Conservation (phyloP, 2,329 filamentous ascomycete species). For the Cladophialophora yegresii region DNA sequence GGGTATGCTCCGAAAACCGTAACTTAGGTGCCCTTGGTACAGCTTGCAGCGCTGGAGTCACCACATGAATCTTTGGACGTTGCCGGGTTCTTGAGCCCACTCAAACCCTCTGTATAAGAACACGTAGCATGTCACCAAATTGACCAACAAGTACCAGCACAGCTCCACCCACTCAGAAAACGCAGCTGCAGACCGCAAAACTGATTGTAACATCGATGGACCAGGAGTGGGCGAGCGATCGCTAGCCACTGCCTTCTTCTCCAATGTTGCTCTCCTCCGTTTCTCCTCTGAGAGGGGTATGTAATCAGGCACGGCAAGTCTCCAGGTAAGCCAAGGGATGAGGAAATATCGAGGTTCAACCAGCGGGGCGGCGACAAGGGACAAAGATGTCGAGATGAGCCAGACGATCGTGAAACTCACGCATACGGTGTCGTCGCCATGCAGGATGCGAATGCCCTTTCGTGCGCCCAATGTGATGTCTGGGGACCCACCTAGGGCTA, state of each 20-base stretch:
- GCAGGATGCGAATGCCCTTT: constrained; percentile 25
- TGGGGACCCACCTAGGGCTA: constrained; percentile 53
- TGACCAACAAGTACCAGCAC: constrained; percentile 58
- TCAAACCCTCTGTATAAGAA: constrained; percentile 60
- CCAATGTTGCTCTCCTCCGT: background rate
- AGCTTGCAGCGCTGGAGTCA: constrained; percentile 35
- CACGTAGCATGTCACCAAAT: constrained; percentile 55
- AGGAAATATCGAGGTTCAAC: constrained; percentile 98
- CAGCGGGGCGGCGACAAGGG: constrained; percentile 82
- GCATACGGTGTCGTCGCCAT: constrained; percentile 38
- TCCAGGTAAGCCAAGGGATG: constrained; percentile 90
- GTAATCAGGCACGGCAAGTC: constrained; percentile 65
- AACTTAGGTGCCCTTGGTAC: background rate
- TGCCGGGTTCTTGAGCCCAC: constrained; percentile 61
- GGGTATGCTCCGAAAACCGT: background rate
- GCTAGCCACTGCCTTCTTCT: constrained; percentile 26
- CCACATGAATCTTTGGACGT: constrained; percentile 63
- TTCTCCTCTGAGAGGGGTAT: constrained; percentile 11
- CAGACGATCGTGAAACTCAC: constrained; percentile 61
- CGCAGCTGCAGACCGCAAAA: constrained; percentile 37
- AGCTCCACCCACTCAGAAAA: constrained; percentile 55
- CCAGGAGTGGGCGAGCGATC: constrained; percentile 33
- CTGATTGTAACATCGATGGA: constrained; percentile 9
- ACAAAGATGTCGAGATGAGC: constrained; percentile 71
- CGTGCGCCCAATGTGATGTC: constrained; percentile 22